phyloP scores from a whole-genome alignment of 345 rosid genomes.

The Gossypium ekmanianum region DNA sequence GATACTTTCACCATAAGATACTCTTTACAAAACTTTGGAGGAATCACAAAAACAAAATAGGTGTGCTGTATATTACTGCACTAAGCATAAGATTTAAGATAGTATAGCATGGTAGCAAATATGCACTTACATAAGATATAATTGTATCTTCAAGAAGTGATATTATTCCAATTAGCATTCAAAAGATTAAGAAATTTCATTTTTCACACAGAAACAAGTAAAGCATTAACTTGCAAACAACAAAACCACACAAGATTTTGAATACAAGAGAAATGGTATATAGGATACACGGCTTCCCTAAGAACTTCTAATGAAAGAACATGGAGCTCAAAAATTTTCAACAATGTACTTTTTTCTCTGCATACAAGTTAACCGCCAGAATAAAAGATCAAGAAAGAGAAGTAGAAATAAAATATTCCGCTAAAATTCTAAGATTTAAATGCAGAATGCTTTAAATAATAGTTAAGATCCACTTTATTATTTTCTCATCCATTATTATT shows the following conservation, averaged over 20 bases:
- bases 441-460: background rate
- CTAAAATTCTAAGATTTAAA: background rate
- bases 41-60: background rate
- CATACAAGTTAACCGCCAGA: conserved; percentile 27
- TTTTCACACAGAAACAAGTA: background rate
- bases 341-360: conserved; percentile 48
- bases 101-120: conserved; percentile 10
- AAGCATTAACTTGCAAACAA: background rate
- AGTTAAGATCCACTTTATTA: too few relatives aligned
- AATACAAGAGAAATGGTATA: conserved; percentile 6
- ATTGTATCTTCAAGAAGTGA: conserved; percentile 1
- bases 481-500: too few relatives aligned
- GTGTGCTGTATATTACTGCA: background rate
- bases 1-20: background rate
- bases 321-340: conserved; percentile 51
- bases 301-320: conserved; percentile 62
- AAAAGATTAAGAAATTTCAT: conserved; percentile 12
- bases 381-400: conserved; percentile 19
- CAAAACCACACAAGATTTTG: conserved; percentile 1
- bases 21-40: background rate
- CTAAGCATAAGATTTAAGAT: background rate
- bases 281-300: conserved; percentile 80
- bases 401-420: background rate
- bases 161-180: conserved; percentile 10
- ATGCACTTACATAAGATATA: background rate